Base-by-base conservation (phyloP, 768 basidiomycete genomes). In the Daedaleopsis nitida region DNA sequence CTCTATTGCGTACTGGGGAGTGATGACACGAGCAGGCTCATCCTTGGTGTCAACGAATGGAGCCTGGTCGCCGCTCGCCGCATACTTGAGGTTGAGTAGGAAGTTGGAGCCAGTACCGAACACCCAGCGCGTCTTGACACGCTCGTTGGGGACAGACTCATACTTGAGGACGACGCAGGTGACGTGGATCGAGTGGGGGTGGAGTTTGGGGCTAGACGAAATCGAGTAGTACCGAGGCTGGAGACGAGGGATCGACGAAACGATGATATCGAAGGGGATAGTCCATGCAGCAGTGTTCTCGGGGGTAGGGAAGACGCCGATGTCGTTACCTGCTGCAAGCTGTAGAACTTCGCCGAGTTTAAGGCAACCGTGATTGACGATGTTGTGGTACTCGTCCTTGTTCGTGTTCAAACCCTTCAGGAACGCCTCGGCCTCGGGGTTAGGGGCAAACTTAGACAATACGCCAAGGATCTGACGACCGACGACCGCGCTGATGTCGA, bases 211-310 rank as follows among this genome's bases (percentile, higher is more conserved):
- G 64, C 92, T 94, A 19, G 96, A 98, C 10, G 97, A 98, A 74
- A 99, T 98, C 37, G 97, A 99, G 76, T 96, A 99, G 79, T 92
- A 99, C 58, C 97, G 90, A 37, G 97, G 95, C 73, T 98, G 96
- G 19, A 99, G 84, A 65, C 97, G 94, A 42, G 94, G 86, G 60
- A 96, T 88, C 53, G 91, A 88, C 8, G 96, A 98, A 56, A 99
- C 88, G 66, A 99, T 88, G 73, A 96, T 90, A 73, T 99, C 97
- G 74, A 99, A 97, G 52, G 97, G 96, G 67, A 98, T 96, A 11
- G 81, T 66, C 97, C 96, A 98, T 21, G 82, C 70, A 0, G 92
- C 90, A 56, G 91, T 92, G 72, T 91, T 93, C 66, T 83, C 83
- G n/a, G 80, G 74, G 14, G 80, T 87, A n/a, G 86, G 89, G 12